Percentiles rank a stretch among this genome's conserved stretches.
phyloP scores from a whole-genome alignment of 169 alveolate genomes.

The Toxoplasma gondii region DNA sequence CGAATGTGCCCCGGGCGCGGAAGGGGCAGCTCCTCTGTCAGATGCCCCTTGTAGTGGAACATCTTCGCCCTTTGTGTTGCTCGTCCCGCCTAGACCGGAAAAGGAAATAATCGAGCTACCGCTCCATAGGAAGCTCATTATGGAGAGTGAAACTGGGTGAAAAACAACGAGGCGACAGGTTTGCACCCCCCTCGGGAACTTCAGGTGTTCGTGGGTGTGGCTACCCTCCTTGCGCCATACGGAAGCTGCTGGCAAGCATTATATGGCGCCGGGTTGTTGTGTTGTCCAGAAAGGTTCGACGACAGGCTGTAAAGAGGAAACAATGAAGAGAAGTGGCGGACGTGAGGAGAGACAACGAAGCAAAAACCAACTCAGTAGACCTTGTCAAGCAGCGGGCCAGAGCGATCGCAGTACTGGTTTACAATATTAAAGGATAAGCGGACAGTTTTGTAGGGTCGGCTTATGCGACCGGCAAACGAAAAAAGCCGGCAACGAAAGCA shows the following conservation, averaged over 20 bases:
- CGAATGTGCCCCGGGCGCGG: background rate
- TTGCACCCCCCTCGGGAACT: background rate
- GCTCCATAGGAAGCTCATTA: conserved; percentile 24
- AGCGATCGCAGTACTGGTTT: no score
- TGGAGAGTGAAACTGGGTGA: background rate
- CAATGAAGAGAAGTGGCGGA: no score
- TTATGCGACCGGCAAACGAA: no score
- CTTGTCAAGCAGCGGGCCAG: no score
- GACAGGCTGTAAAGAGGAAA: no score
- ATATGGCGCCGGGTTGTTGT: background rate
- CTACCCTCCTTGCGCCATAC: background rate
- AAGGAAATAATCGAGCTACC: background rate
- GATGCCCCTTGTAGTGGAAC: background rate
- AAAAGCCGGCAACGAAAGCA: no score
- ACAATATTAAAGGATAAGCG: no score
- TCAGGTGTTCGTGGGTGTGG: background rate
- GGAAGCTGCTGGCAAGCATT: background rate
- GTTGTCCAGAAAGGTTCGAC: no score
- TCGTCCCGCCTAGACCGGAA: background rate
- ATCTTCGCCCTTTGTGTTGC: background rate
- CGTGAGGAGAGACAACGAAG: no score
- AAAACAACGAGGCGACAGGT: background rate
- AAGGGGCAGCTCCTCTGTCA: background rate
- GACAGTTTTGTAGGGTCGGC: no score
- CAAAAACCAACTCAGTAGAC: no score